Percentiles rank a stretch among this genome's conserved stretches.
Conservation (phyloP, 208 protist species). For the Leishmania mexicana region DNA sequence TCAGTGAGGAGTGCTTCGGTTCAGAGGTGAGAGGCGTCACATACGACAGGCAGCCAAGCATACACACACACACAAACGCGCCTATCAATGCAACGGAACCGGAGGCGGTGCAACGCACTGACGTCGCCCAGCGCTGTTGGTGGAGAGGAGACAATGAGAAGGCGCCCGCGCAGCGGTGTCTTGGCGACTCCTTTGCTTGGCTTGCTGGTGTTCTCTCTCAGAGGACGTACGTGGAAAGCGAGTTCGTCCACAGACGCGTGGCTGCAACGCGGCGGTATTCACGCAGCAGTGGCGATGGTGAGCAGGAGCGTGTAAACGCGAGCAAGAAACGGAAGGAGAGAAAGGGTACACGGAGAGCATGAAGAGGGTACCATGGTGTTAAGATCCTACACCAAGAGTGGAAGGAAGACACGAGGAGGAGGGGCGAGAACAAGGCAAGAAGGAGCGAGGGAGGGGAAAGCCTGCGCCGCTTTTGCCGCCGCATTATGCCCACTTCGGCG, state of each 20-base stretch:
- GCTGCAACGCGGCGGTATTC: neutral
- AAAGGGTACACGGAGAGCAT: neutral
- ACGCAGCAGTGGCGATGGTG: neutral
- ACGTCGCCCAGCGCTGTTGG: neutral
- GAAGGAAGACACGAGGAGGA: too few species aligned
- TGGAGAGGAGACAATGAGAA: neutral
- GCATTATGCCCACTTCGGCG: neutral
- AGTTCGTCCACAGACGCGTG: neutral
- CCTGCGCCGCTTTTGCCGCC: neutral
- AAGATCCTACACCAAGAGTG: neutral
- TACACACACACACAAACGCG: slow-evolving; percentile 1
- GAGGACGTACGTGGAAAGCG: neutral
- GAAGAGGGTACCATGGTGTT: neutral
- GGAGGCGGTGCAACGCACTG: neutral
- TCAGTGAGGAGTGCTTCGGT: neutral
- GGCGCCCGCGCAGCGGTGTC: neutral
- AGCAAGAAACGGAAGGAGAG: neutral
- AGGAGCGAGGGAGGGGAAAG: neutral
- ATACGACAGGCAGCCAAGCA: neutral
- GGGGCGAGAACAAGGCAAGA: neutral
- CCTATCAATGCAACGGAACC: neutral
- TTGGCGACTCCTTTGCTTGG: neutral
- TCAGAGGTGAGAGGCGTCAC: neutral
- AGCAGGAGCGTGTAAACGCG: neutral
- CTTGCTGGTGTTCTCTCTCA: neutral